A percentile compares a stretch with the other conserved stretches of the same genome.
Conservation (phyloP, 306 rosid species). For the Quercus suber region DNA sequence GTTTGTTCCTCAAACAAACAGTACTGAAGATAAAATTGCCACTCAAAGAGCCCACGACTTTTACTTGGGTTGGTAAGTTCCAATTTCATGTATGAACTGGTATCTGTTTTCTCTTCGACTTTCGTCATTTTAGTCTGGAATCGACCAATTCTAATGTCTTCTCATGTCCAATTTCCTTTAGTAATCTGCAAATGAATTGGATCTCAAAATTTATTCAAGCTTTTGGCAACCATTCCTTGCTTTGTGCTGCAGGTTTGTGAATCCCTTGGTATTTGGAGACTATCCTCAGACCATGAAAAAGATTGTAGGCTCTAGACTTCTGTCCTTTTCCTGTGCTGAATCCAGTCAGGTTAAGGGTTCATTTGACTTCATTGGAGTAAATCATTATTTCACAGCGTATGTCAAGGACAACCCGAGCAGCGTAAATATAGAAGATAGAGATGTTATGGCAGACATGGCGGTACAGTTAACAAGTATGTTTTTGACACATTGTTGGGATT, state of each 20-base stretch:
- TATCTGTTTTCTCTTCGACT: not conserved
- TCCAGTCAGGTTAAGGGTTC: constrained; percentile 49
- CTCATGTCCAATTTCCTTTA: not conserved
- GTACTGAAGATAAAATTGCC: constrained; percentile 44
- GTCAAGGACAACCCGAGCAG: constrained; percentile 23
- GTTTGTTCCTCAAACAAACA: constrained; percentile 41
- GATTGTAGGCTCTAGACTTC: constrained; percentile 60
- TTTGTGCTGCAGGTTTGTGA: constrained; percentile 42
- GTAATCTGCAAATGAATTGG: not conserved
- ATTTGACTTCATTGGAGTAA: constrained; percentile 57
- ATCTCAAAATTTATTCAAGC: not conserved
- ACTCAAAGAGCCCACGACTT: constrained; percentile 52
- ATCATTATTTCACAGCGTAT: constrained; percentile 22
- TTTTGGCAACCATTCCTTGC: not conserved
- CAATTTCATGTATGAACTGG: not conserved
- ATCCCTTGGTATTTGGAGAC: constrained; percentile 65
- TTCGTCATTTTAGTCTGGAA: not conserved
- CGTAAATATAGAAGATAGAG: constrained; percentile 20
- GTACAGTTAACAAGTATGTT: constrained; percentile 14
- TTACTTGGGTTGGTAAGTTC: constrained; percentile 47
- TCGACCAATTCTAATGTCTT: not conserved
- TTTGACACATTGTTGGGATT: not conserved
- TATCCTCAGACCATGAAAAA: constrained; percentile 50
- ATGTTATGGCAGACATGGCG: constrained; percentile 2
- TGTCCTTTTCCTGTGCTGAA: constrained; percentile 40